Base-by-base conservation (phyloP, 202 grass and related monocot species). In the Setaria italica region DNA sequence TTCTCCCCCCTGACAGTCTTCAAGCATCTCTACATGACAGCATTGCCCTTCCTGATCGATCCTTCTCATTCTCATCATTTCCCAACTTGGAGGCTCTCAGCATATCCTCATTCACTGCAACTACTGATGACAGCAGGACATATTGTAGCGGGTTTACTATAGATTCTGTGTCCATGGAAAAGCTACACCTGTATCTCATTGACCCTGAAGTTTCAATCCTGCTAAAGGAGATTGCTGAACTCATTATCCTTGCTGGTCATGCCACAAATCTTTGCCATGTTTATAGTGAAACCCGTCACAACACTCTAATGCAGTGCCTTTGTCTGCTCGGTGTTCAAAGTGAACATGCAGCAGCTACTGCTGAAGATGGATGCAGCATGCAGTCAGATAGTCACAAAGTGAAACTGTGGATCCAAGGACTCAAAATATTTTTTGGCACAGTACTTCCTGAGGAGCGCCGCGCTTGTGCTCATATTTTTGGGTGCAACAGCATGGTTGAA, bases 111-210 rank as follows among this genome's bases (percentile, higher is more conserved):
- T 82, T 60, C 43, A 2, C 67, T 15, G 20, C 39, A 67, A 68
- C 12, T 47, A 62, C 39, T 49, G 67, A 35, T 48, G 66, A 72
- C 54, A 82, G 54, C 39, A 9, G 10, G 45, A 34, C 25, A 9
- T 17, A 16, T 37, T 66, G 62, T 37, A 7, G 30, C 8, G 62
- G 62, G 5, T 17, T 66, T 35, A 72, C 53, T 55, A 82, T 53
- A 35, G 15, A 19, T 62, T 35, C 41, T 48, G 9, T 72, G 10
- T 60, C 16, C 67, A 46, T 72, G 67, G 80, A 82, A 55, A 47
- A 46, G 56, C 2, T 82, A 20, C 19, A 82, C 54, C 55, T 82
- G 67, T 72, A 82, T 72, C 80, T 82, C 20, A 82, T 82, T 47
- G 80, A 82, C 53, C 80, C 80, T 72, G 67, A 82, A 82, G 80